Base-by-base conservation (phyloP, 768 basidiomycete genomes). In the Mycena vitilis region DNA sequence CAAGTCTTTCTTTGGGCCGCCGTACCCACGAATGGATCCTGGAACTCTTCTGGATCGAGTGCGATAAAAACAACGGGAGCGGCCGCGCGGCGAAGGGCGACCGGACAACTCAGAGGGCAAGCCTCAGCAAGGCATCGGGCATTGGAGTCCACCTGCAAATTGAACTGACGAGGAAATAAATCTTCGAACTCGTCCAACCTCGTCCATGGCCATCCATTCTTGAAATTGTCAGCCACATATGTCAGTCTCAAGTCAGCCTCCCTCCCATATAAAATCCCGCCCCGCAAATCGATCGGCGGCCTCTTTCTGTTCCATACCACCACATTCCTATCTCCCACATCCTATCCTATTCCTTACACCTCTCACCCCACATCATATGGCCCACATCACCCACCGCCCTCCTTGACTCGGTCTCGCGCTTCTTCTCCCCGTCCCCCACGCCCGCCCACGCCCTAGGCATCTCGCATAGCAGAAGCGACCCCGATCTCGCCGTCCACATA, bases 381-480 rank as follows among this genome's bases (percentile, higher is more conserved):
- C n/a, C n/a, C n/a, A n/a, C n/a, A n/a, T n/a, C n/a, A n/a, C n/a
- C 71, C 60, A 52, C 67, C 55, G 38, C 64, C 37, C 63, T 71
- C 9, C 63, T 71, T 51, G 64, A 64, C 67, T 65, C n/a, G n/a
- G n/a, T n/a, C n/a, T n/a, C n/a, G n/a, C n/a, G n/a, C 71, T 13
- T 60, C 68, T 55, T 65, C 66, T 48, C 71, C 66, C 36, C 65
- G 16, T 25, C 38, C 13, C 13, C 38, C 38, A 13, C 13, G 38
- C 13, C 38, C 38, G 13, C 37, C 37, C 22, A n/a, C 18, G 20
- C 5, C 22, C 47, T n/a, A n/a, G n/a, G n/a, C n/a, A n/a, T 22
- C 20, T 5, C 53, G 11, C 49, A 23, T 49, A 65, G 44, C 37
- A 52, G 64, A 30, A 71, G 66, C 63, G 70, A 62, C 42, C 55